Percentiles rank a stretch among this genome's conserved stretches.
phyloP scores from a whole-genome alignment of 2,329 filamentous ascomycete species.

The Claviceps sp. region DNA sequence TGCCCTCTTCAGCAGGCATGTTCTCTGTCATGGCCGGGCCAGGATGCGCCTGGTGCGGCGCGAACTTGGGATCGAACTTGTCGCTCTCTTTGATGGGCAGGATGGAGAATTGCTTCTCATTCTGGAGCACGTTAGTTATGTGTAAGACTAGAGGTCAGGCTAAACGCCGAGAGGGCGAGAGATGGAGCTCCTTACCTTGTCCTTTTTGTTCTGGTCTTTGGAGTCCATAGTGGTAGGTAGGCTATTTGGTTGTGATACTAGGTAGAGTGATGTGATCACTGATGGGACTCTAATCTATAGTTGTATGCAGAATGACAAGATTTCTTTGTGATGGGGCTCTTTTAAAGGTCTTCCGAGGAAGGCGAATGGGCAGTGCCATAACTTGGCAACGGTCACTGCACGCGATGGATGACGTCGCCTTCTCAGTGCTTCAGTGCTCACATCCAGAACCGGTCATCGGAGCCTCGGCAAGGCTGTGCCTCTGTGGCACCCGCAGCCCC shows the following conservation, averaged over 20 bases:
- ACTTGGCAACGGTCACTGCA: too few species aligned
- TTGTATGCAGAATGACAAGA: neutral
- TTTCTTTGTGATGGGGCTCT: neutral
- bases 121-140: constrained; percentile 10
- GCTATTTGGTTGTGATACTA: too few species aligned
- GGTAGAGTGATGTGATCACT: neutral
- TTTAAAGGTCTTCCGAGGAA: too few species aligned
- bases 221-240: constrained; percentile 9
- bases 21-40: constrained; percentile 43
- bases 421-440: neutral
- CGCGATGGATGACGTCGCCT: neutral
- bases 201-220: constrained; percentile 10
- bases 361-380: too few species aligned
- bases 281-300: neutral
- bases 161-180: neutral
- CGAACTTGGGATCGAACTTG: constrained; percentile 31
- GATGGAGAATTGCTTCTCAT: constrained; percentile 31
- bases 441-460: neutral
- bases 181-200: constrained; percentile 2
- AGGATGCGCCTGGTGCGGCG: constrained; percentile 40
- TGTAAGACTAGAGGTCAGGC: neutral
- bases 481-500: too few species aligned
- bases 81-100: constrained; percentile 33
- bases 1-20: constrained; percentile 43
- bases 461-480: too few species aligned